phyloP scores from a whole-genome alignment of 495 filamentous ascomycete species.

The Usnea hakonensis region DNA sequence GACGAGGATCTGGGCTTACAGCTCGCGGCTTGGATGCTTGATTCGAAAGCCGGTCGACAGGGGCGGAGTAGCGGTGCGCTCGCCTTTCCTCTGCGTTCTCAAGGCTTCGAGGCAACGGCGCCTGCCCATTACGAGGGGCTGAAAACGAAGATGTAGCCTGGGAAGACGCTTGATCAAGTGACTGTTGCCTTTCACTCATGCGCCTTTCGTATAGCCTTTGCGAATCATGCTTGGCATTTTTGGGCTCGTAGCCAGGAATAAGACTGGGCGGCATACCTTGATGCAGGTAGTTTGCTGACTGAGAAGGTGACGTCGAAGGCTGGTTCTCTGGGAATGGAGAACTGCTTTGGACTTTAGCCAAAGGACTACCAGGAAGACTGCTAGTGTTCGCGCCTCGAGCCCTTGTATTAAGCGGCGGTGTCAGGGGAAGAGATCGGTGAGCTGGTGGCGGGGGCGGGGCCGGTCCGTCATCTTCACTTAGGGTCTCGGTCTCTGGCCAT shows the following conservation, averaged over 20 bases:
- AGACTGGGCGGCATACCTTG: constrained; percentile 53
- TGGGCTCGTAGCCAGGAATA: constrained; percentile 61
- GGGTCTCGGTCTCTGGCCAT: neutral
- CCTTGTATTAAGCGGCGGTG: constrained; percentile 41
- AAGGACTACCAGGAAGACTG: constrained; percentile 20
- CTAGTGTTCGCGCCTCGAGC: neutral
- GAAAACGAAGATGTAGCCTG: neutral
- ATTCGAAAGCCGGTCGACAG: constrained; percentile 15
- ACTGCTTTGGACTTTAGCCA: constrained; percentile 24
- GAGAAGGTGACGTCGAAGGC: constrained; percentile 24
- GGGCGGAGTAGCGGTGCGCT: constrained; percentile 21
- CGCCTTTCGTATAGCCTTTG: constrained; percentile 44
- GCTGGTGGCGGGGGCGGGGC: constrained; percentile 42
- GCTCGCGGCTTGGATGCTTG: constrained; percentile 36
- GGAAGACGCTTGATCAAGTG: neutral
- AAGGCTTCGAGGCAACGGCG: constrained; percentile 4
- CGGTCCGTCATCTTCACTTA: constrained; percentile 40
- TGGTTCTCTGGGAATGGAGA: constrained; percentile 3
- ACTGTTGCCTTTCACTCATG: constrained; percentile 10
- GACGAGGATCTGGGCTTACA: constrained; percentile 56
- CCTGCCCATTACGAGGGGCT: neutral
- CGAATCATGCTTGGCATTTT: constrained; percentile 47
- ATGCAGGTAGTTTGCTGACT: constrained; percentile 26
- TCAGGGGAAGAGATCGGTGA: constrained; percentile 37
- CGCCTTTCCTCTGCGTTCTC: constrained; percentile 16